These are phyloP conservation scores for Pyrenochaeta sp. DNA, from an alignment of 2,329 filamentous ascomycete genomes.

Conservation along the genomic window DNA sequence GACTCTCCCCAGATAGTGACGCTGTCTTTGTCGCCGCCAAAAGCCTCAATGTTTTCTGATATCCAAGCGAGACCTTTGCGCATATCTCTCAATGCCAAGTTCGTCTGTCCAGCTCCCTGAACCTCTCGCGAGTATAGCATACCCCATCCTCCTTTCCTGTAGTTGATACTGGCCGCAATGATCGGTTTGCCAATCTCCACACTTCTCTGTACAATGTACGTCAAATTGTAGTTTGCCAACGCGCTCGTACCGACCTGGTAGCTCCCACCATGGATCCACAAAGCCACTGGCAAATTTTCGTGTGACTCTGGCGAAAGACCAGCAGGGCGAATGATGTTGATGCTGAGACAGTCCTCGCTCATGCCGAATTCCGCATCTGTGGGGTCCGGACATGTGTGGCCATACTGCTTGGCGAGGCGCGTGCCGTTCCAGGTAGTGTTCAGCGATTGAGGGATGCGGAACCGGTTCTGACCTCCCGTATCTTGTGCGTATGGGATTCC, in stretches of 20 bases:
- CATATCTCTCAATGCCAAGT: slow-evolving; percentile 52
- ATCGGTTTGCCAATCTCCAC: slow-evolving; percentile 49
- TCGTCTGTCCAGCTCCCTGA: slow-evolving; percentile 58
- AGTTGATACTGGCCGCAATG: slow-evolving; percentile 49
- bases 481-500: slow-evolving; percentile 66
- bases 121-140: slow-evolving; percentile 66
- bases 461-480: slow-evolving; percentile 62
- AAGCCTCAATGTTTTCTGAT: slow-evolving; percentile 53
- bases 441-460: slow-evolving; percentile 60
- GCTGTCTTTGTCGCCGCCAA: slow-evolving; percentile 52
- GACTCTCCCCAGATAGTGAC: slow-evolving; percentile 59
- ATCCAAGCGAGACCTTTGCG: slow-evolving; percentile 58
- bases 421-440: slow-evolving; percentile 55
- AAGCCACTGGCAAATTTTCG: slow-evolving; percentile 61
- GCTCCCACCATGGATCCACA: slow-evolving; percentile 67
- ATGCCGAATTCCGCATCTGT: slow-evolving; percentile 47
- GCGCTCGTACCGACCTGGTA: slow-evolving; percentile 56
- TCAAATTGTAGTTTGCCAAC: slow-evolving; percentile 67
- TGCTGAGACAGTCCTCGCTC: slow-evolving; percentile 67
- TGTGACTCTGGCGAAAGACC: slow-evolving; percentile 49
- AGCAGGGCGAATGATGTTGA: slow-evolving; percentile 68
- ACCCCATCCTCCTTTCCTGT: slow-evolving; percentile 71
- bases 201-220: slow-evolving; percentile 63
- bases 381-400: slow-evolving; percentile 51
- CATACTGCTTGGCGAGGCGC: slow-evolving; percentile 52